phyloP scores from a whole-genome alignment of 176 grass and related monocot species.

The Eremochloa ophiuroides region DNA sequence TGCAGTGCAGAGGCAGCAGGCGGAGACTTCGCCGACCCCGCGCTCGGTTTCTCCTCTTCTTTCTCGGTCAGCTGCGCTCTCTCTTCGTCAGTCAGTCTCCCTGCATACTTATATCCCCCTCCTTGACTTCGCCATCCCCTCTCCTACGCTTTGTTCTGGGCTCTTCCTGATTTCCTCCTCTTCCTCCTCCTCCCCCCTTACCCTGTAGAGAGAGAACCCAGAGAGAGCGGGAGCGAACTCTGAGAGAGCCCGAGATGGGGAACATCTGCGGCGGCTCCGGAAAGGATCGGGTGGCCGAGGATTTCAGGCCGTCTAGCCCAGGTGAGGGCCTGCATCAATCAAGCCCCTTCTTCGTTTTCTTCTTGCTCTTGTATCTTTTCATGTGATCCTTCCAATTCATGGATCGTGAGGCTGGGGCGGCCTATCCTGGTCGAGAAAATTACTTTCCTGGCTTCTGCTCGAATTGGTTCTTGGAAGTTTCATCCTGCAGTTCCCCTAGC shows the following conservation, averaged over 20 bases:
- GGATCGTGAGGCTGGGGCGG: background rate
- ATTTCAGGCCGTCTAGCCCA: conserved; percentile 48
- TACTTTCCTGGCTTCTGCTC: conserved; percentile 23
- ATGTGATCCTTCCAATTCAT: background rate
- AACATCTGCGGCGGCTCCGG: conserved; percentile 47
- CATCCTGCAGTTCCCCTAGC: background rate
- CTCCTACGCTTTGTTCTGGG: background rate
- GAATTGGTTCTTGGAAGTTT: background rate
- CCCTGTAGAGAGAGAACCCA: background rate
- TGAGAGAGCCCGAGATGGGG: conserved; percentile 39
- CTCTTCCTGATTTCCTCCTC: background rate
- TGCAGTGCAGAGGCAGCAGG: background rate
- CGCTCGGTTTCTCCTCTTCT: background rate
- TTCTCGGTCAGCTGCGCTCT: background rate
- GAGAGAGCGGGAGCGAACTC: background rate
- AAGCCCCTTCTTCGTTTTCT: background rate
- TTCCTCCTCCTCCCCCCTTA: too few species aligned
- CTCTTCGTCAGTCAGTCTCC: conserved; percentile 14
- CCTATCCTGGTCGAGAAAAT: background rate
- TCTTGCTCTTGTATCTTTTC: background rate
- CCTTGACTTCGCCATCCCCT: conserved; percentile 22
- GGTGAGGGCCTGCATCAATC: conserved; percentile 28
- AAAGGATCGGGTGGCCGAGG: conserved; percentile 28
- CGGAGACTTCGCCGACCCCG: background rate
- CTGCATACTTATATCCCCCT: conserved; percentile 24